A percentile compares a stretch with the other conserved stretches of the same genome.
Evolutionary conservation across 495 filamentous ascomycete species (phyloP).

Genomic region (Lepraria neglecta): DNA sequence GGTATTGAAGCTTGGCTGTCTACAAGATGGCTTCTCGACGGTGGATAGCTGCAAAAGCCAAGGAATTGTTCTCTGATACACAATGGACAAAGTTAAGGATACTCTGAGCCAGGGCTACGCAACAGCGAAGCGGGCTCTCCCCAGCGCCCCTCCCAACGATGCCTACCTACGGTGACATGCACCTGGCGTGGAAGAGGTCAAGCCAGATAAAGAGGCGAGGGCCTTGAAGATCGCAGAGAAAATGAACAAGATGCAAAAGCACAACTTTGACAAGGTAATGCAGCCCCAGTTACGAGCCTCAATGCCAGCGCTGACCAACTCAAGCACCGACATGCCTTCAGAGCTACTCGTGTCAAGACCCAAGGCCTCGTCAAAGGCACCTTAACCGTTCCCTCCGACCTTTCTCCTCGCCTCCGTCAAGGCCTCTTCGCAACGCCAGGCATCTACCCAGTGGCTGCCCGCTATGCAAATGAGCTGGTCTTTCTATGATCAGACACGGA

Average conservation of each 20-base stretch:
- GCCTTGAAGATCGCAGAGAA: too few species aligned
- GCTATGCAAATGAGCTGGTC: too few species aligned
- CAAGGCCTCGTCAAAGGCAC: constrained; percentile 29
- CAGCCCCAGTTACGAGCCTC: too few species aligned
- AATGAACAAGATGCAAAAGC: constrained; percentile 23
- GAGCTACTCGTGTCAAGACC: constrained; percentile 26
- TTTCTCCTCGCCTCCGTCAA: constrained; percentile 26
- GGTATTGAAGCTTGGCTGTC: too few species aligned
- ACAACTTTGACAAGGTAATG: constrained; percentile 25
- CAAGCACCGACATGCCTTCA: constrained; percentile 27
- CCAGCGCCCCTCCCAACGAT: too few species aligned
- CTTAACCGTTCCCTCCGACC: constrained; percentile 19
- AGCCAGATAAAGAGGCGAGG: constrained; percentile 15
- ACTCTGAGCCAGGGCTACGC: too few species aligned
- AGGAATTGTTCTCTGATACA: too few species aligned
- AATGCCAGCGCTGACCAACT: background rate
- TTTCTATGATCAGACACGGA: too few species aligned
- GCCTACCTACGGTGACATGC: constrained; percentile 22
- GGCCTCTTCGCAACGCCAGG: constrained; percentile 34
- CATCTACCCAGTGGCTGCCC: constrained; percentile 17
- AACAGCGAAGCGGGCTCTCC: too few species aligned
- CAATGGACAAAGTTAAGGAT: too few species aligned
- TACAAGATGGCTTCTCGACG: too few species aligned
- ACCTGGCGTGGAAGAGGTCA: constrained; percentile 22
- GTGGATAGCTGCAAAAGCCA: too few species aligned